Percentiles rank a stretch among this genome's conserved stretches.
Evolutionary conservation across 2,329 filamentous ascomycete genomes (phyloP).

Genomic region (Gnomoniopsis smithogilvyi): DNA sequence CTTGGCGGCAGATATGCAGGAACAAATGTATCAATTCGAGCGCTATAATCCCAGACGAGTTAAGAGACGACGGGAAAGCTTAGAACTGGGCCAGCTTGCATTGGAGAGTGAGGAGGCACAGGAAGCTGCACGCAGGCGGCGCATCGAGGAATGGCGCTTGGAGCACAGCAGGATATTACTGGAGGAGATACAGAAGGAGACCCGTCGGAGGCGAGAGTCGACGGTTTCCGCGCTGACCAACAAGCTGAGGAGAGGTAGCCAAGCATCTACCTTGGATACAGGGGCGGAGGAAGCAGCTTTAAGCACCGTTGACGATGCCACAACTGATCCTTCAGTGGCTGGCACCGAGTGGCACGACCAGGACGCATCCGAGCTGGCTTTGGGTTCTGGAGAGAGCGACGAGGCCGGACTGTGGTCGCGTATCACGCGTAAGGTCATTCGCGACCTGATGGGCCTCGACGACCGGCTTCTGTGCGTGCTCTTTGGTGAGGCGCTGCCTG

Average conservation of each 20-base stretch:
- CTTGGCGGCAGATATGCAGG: conserved; percentile 61
- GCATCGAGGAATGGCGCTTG: conserved; percentile 88
- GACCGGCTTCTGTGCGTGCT: conserved; percentile 81
- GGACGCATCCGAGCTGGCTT: conserved; percentile 34
- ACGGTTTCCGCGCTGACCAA: conserved; percentile 43
- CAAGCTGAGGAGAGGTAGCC: conserved; percentile 22
- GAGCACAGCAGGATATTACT: conserved; percentile 85
- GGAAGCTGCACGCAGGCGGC: conserved; percentile 71
- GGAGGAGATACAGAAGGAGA: conserved; percentile 87
- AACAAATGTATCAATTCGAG: conserved; percentile 88
- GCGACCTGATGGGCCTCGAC: conserved; percentile 87
- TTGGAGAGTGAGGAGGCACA: conserved; percentile 53
- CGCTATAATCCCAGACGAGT: conserved; percentile 72
- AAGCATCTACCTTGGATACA: conserved; percentile 17
- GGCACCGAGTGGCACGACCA: conserved; percentile 52
- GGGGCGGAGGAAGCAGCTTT: conserved; percentile 30
- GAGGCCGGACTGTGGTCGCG: conserved; percentile 73
- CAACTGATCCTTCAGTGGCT: conserved; percentile 35
- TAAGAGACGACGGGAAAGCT: conserved; percentile 49
- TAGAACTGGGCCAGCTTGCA: conserved; percentile 49
- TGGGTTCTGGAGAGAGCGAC: conserved; percentile 38
- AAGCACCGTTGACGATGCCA: conserved; percentile 27
- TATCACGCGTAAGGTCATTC: conserved; percentile 81
- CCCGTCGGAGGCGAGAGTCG: conserved; percentile 63
- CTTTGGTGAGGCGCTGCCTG: conserved; percentile 74